Evolutionary conservation across 768 basidiomycete genomes (phyloP).

Genomic region (Collybiopsis confluens): DNA sequence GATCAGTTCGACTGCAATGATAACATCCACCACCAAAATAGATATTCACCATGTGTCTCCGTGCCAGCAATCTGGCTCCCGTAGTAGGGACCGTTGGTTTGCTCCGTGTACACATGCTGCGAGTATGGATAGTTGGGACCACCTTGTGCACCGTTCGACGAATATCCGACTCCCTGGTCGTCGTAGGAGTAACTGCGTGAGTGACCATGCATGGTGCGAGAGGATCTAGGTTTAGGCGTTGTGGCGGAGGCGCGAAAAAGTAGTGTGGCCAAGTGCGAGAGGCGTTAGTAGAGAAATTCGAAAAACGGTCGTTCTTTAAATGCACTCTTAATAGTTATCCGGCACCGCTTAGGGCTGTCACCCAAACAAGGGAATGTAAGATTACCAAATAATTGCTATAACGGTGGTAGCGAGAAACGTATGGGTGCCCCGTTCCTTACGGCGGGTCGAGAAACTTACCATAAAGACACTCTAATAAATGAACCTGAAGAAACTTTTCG

Average conservation of each 20-base stretch:
- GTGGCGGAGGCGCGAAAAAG: slow-evolving; percentile 19
- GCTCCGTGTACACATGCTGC: slow-evolving; percentile 1
- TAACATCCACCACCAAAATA: not conserved
- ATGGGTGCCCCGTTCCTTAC: slow-evolving; percentile 36
- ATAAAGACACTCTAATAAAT: slow-evolving; percentile 26
- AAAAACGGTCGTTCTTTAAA: slow-evolving; percentile 35
- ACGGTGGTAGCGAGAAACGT: slow-evolving; percentile 40
- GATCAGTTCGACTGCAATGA: not conserved
- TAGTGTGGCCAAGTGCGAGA: slow-evolving; percentile 13
- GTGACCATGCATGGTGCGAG: slow-evolving; percentile 32
- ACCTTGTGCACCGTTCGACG: not conserved
- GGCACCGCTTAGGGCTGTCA: slow-evolving; percentile 39
- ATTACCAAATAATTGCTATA: slow-evolving; percentile 33
- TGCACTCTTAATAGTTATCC: too few relatives aligned
- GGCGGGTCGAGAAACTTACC: slow-evolving; percentile 31
- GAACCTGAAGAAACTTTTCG: slow-evolving; percentile 9
- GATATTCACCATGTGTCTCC: slow-evolving; percentile 4
- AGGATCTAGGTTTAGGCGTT: slow-evolving; percentile 13
- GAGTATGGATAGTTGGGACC: slow-evolving; percentile 2
- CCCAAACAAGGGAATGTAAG: slow-evolving; percentile 35
- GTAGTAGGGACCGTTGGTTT: slow-evolving; percentile 1
- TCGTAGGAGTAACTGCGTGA: slow-evolving; percentile 40
- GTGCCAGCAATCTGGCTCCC: not conserved
- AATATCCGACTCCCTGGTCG: slow-evolving; percentile 24
- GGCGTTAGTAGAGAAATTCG: slow-evolving; percentile 14